Evolutionary conservation across 2,329 filamentous ascomycete genomes (phyloP).

Genomic region (Cryphonectria japonica): DNA sequence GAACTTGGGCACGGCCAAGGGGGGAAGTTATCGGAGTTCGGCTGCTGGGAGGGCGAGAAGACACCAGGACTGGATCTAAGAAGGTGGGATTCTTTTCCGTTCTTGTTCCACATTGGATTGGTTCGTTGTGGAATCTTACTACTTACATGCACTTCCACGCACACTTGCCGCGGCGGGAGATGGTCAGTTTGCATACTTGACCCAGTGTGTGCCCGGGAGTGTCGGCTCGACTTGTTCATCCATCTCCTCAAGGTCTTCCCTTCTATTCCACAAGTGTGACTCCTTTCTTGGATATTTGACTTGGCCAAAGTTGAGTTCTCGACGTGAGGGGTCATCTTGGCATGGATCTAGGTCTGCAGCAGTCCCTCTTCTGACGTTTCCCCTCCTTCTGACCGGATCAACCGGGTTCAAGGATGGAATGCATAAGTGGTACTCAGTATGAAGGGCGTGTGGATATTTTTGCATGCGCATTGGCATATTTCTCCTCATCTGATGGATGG

Average conservation of each 20-base stretch:
- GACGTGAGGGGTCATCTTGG: not conserved
- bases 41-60: conserved; percentile 39
- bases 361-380: not conserved
- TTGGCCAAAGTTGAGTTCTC: not conserved
- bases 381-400: not conserved
- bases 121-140: not conserved
- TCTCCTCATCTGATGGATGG: not conserved
- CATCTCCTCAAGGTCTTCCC: too few species aligned
- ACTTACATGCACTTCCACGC: not conserved
- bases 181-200: not conserved
- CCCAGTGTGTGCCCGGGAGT: not conserved
- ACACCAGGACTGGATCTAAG: conserved; percentile 44
- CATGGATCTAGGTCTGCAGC: not conserved
- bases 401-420: not conserved
- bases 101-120: not conserved
- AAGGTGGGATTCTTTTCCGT: not conserved
- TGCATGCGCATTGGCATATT: not conserved
- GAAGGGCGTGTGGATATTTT: not conserved
- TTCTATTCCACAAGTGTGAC: not conserved
- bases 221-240: not conserved
- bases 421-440: not conserved
- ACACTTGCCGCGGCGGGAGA: not conserved
- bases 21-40: conserved; percentile 47
- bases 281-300: not conserved
- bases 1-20: conserved; percentile 49